Base-by-base conservation (phyloP, 257 asterid genomes). In the Lantana camara region DNA sequence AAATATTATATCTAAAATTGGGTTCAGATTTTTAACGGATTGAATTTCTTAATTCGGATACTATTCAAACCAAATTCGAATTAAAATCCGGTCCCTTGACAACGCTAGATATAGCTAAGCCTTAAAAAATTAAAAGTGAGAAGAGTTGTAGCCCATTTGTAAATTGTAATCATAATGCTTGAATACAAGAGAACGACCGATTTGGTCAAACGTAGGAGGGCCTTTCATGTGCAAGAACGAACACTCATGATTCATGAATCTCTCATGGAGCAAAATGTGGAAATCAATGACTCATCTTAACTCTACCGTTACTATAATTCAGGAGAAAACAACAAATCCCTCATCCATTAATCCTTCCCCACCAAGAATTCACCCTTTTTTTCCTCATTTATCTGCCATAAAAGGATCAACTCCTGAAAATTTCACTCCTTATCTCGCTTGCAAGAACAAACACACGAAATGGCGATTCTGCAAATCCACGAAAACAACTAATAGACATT, bases 241-340 rank as follows among this genome's bases (percentile, higher is more conserved):
- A 67, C 15, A 29, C 32, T 55, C 47, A n/a, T n/a, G n/a, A n/a
- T n/a, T n/a, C n/a, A n/a, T n/a, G n/a, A n/a, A n/a, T n/a, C n/a
- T n/a, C n/a, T n/a, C n/a, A 58, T 64, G 29, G n/a, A 42, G 63
- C 45, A 34, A 9, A 53, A 23, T 27, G 53, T 51, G 60, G 74
- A 32, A 41, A 49, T 42, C 42, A 21, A 9, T 15, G 57, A 54
- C 44, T 14, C 70, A 13, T 69, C 15, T 15, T 24, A 16, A 11
- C 8, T 20, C 60, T 32, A 5, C 77, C 35, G 75, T 76, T 69
- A 59, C 82, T 79, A 73, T 9, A 66, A 74, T 69, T 71, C 57
- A 70, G 82, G 84, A 67, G 76, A 72, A 72, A 67, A 24, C 79
- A 59, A 45, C 80, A 62, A 71, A 52, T 60, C 29, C 50, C 50